These are phyloP conservation scores for Dalbergia cultrata DNA, from an alignment of 306 rosid species.

Conservation along the genomic window DNA sequence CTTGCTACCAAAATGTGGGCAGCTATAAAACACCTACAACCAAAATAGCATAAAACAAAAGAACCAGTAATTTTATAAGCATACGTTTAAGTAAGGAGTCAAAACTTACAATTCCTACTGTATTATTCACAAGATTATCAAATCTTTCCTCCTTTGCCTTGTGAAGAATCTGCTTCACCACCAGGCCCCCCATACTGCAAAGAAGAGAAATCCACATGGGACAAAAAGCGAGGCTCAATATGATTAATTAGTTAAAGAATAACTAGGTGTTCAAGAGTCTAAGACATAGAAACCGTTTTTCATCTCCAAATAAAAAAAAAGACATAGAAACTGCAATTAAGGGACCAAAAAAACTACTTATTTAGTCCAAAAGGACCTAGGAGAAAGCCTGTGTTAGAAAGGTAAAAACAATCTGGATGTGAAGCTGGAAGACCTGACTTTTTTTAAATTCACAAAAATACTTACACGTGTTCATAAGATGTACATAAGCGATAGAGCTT, in stretches of 20 bases:
- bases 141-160: constrained; percentile 78
- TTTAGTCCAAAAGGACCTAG: too few relatives aligned
- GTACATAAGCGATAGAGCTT: too few relatives aligned
- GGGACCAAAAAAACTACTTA: too few relatives aligned
- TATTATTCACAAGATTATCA: constrained; percentile 79
- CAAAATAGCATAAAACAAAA: constrained; percentile 41
- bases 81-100: constrained; percentile 36
- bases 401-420: too few relatives aligned
- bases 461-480: too few relatives aligned
- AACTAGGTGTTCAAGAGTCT: constrained; percentile 23
- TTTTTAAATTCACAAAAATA: too few relatives aligned
- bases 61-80: not conserved
- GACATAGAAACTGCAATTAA: too few relatives aligned
- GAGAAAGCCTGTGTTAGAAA: too few relatives aligned
- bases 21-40: constrained; percentile 92
- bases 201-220: constrained; percentile 32
- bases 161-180: constrained; percentile 91
- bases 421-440: too few relatives aligned
- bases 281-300: constrained; percentile 13
- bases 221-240: constrained; percentile 9
- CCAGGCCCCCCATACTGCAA: constrained; percentile 96
- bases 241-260: constrained; percentile 17
- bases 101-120: constrained; percentile 83
- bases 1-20: constrained; percentile 99
- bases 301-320: too few relatives aligned